Conservation (phyloP, 2,329 filamentous ascomycete species). For the Thielaviopsis ethacetica region DNA sequence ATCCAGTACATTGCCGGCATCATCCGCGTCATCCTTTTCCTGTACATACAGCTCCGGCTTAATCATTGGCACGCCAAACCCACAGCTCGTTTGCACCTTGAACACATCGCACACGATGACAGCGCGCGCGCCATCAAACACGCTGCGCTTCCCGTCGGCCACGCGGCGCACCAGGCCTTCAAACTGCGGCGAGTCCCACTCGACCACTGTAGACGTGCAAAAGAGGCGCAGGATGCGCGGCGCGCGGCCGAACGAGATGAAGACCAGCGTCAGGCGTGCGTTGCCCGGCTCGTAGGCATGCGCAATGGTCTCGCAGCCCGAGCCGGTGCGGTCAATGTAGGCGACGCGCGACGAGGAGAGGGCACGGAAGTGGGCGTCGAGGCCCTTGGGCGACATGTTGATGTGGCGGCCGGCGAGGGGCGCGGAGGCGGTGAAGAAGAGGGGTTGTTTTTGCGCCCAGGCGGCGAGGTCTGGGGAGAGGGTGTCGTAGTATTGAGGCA, state of each 20-base stretch:
- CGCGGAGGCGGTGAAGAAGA: slow-evolving; percentile 64
- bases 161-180: slow-evolving; percentile 28
- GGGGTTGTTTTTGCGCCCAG: slow-evolving; percentile 50
- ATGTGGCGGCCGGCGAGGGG: slow-evolving; percentile 51
- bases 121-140: slow-evolving; percentile 35
- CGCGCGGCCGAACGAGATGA: slow-evolving; percentile 44
- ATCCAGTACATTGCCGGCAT: slow-evolving; percentile 9
- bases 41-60: slow-evolving; percentile 22
- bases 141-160: slow-evolving; percentile 20
- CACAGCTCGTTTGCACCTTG: slow-evolving; percentile 51
- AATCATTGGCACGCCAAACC: slow-evolving; percentile 44
- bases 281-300: slow-evolving; percentile 54
- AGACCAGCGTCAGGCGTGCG: slow-evolving; percentile 57
- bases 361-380: slow-evolving; percentile 45
- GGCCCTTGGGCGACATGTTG: slow-evolving; percentile 63
- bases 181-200: slow-evolving; percentile 39
- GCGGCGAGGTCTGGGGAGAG: slow-evolving; percentile 37
- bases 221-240: slow-evolving; percentile 51
- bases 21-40: slow-evolving; percentile 5
- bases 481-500: slow-evolving; percentile 40
- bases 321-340: slow-evolving; percentile 61
- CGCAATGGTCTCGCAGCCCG: slow-evolving; percentile 58
- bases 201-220: slow-evolving; percentile 41
- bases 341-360: slow-evolving; percentile 43
- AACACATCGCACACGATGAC: slow-evolving; percentile 46